A percentile compares a stretch with the other conserved stretches of the same genome.
Evolutionary conservation across 352 stramenopile genomes (phyloP).

Genomic region (Phytopythium sindhum): DNA sequence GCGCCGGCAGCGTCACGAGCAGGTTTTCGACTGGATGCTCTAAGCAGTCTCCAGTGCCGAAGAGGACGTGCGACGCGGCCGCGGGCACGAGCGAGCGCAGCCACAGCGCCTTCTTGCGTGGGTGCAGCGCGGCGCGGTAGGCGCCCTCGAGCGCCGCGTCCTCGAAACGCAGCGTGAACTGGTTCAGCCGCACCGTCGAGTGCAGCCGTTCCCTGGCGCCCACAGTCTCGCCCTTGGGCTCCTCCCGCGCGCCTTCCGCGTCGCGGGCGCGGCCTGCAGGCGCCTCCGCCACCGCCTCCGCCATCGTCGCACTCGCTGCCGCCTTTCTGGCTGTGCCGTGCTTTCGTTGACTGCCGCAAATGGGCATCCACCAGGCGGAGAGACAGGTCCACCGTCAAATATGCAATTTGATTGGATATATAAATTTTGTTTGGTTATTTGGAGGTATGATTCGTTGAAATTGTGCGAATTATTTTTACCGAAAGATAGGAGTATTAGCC

Average conservation of each 20-base stretch:
- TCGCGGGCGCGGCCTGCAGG: background rate
- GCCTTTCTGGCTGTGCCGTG: background rate
- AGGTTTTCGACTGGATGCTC: slow-evolving; percentile 64
- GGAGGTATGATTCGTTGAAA: background rate
- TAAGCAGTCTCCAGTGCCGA: slow-evolving; percentile 65
- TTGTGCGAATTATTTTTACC: background rate
- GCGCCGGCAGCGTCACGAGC: slow-evolving; percentile 66
- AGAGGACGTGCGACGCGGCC: slow-evolving; percentile 69
- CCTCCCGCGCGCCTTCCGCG: background rate
- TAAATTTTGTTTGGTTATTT: background rate
- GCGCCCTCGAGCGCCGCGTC: slow-evolving; percentile 54
- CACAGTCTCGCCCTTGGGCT: background rate
- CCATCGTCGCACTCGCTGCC: background rate
- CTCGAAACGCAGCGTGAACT: slow-evolving; percentile 80
- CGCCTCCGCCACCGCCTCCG: background rate
- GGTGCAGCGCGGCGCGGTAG: slow-evolving; percentile 64
- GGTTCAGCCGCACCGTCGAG: slow-evolving; percentile 79
- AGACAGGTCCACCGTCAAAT: background rate
- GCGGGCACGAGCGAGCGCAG: slow-evolving; percentile 74
- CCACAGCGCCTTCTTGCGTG: slow-evolving; percentile 81
- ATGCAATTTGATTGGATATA: background rate
- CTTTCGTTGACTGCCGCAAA: background rate
- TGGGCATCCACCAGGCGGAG: background rate
- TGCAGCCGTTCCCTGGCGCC: slow-evolving; percentile 32
- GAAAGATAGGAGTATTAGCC: background rate